Evolutionary conservation across 2,329 filamentous ascomycete genomes (phyloP), one percentile per base, ranked within the genome.

Genomic region (Exophiala sp.): DNA sequence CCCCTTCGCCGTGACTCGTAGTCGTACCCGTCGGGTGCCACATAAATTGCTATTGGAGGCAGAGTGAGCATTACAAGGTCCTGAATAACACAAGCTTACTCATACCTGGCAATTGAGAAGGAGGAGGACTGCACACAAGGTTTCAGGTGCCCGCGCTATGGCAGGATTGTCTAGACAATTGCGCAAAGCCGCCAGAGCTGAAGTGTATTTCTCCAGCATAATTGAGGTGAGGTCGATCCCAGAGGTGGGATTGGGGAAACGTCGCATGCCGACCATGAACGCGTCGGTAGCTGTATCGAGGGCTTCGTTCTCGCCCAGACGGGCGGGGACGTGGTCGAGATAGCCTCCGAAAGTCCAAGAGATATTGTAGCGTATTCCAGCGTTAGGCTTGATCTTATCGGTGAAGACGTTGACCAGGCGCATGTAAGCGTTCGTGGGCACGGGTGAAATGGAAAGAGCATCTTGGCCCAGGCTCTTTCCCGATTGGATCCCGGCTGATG

Each of bases 281-380:
- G 66, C 64, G 42, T 68, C 65, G 2, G 69, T 46, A 18, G 50
- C 45, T 12, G 21, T 21, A 55, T 79, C 76, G 0, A 81, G 65
- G 1, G 76, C 76, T 43, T 69, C 66, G 42, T 75, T 79, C 9
- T 55, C 65, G 1, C 77, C 78, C 1, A 80, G 58, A 0, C 75
- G 72, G 34, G 62, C 61, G 0, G 78, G 78, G 1, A 80, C 63
- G n/a, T 75, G 68, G 1, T 65, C 64, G 9, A 80, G 61, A 57
- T 76, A 80, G 0, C 63, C 59, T 1, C 78, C 78, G 55, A 77
- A 80, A 11, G 65, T 62, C 69, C 73, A 75, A 39, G 66, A 66
- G 5, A 80, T 60, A 41, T 79, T 76, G 57, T 75, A 79, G 14
- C 74, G 67, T 14, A 77, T 65, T 42, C 79, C 75, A 0, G 68